phyloP scores from a whole-genome alignment of 139 green algal species.

The Picochlorum costavermella region DNA sequence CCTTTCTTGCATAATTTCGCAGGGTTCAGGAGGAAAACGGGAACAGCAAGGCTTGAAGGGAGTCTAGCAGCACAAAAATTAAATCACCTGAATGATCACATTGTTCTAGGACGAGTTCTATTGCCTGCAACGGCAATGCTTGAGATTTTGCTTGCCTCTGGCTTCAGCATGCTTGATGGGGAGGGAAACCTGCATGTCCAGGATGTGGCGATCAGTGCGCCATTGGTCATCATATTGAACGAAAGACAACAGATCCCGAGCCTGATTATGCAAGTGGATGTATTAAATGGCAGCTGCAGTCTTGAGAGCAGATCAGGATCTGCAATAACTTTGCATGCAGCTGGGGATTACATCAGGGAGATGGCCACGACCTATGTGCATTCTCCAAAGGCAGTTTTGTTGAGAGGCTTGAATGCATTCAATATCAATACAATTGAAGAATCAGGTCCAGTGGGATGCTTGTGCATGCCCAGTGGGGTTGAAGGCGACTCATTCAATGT shows the following conservation, averaged over 20 bases:
- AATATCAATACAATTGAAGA: too few species aligned
- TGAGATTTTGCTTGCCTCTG: constrained; percentile 45
- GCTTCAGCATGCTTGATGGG: neutral
- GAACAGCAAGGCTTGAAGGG: neutral
- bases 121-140: constrained; percentile 64
- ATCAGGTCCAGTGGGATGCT: constrained; percentile 8
- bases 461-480: neutral
- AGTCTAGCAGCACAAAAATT: neutral
- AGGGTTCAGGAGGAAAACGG: neutral
- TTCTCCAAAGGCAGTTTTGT: too few species aligned
- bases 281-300: neutral
- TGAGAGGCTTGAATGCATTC: neutral
- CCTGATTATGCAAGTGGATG: neutral
- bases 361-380: too few species aligned
- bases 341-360: neutral
- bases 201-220: constrained; percentile 18
- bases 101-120: constrained; percentile 43
- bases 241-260: too few species aligned
- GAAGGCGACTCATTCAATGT: constrained; percentile 21
- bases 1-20: constrained; percentile 8
- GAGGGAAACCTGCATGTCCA: neutral
- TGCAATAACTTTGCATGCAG: neutral
- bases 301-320: constrained; percentile 4
- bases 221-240: constrained; percentile 10
- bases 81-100: constrained; percentile 56